Evolutionary conservation across 345 rosid species (phyloP).

Genomic region (Durio zibethinus): DNA sequence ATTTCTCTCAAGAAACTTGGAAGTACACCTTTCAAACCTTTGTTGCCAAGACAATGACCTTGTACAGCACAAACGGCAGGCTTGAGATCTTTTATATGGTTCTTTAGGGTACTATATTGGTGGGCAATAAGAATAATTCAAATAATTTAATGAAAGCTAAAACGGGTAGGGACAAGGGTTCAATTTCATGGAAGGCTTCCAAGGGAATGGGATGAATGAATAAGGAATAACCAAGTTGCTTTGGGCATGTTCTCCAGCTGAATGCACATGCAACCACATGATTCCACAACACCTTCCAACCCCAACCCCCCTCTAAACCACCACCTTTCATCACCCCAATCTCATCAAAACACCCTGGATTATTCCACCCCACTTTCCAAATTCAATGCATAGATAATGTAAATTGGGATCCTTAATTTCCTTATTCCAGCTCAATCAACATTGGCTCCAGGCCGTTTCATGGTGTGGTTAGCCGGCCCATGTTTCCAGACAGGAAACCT

Average conservation of each 20-base stretch:
- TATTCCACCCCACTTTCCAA: slow-evolving; percentile 52
- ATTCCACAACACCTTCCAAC: slow-evolving; percentile 26
- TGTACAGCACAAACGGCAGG: slow-evolving; percentile 10
- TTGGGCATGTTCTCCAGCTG: slow-evolving; percentile 70
- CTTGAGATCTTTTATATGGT: slow-evolving; percentile 30
- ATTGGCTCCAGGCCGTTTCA: neutral
- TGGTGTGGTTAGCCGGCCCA: slow-evolving; percentile 39
- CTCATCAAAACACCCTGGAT: slow-evolving; percentile 71
- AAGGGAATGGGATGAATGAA: slow-evolving; percentile 40
- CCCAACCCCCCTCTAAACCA: slow-evolving; percentile 15
- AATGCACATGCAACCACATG: slow-evolving; percentile 97
- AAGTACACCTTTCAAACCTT: neutral
- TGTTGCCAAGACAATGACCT: neutral
- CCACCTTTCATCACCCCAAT: slow-evolving; percentile 27
- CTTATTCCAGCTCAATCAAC: slow-evolving; percentile 17
- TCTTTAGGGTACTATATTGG: slow-evolving; percentile 22
- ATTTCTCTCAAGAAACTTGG: neutral
- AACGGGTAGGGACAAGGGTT: neutral
- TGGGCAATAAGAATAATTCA: slow-evolving; percentile 30
- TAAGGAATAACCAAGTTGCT: slow-evolving; percentile 44
- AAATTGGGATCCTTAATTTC: neutral
- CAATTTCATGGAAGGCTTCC: slow-evolving; percentile 37
- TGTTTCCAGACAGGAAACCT: slow-evolving; percentile 36
- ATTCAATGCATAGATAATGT: slow-evolving; percentile 42
- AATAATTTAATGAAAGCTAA: slow-evolving; percentile 23